Conservation (phyloP, 139 green algal genomes). For the Tetraselmis striata region DNA sequence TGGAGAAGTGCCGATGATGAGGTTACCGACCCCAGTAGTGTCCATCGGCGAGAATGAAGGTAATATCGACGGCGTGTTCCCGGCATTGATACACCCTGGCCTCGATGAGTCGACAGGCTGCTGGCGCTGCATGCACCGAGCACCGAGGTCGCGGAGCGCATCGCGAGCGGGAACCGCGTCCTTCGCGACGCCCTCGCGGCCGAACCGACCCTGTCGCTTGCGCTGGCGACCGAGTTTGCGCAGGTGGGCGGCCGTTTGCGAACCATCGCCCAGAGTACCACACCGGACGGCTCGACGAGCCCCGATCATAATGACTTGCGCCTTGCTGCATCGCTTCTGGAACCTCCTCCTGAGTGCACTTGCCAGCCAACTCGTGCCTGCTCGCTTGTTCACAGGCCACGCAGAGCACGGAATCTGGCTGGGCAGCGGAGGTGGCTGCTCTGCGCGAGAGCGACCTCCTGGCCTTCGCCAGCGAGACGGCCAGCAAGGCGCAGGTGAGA, state of each 20-base stretch:
- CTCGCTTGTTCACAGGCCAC: background rate
- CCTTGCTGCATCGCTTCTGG: background rate
- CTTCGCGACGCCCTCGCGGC: background rate
- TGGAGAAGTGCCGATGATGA: too few relatives aligned
- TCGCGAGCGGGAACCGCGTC: background rate
- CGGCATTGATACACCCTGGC: too few relatives aligned
- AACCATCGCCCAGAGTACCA: too few relatives aligned
- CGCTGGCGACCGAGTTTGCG: background rate
- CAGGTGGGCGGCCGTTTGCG: background rate
- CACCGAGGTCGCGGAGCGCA: background rate
- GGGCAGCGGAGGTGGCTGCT: background rate
- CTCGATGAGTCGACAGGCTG: background rate
- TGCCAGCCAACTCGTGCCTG: too few relatives aligned
- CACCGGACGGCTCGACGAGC: background rate
- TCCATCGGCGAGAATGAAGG: too few relatives aligned
- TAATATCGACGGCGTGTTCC: too few relatives aligned
- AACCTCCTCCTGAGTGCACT: too few relatives aligned
- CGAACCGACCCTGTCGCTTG: background rate
- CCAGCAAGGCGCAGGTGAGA: background rate
- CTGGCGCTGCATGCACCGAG: background rate
- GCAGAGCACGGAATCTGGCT: background rate
- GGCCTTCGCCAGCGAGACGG: background rate
- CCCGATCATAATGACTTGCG: background rate
- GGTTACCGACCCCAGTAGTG: too few relatives aligned
- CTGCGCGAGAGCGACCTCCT: background rate